A percentile compares a stretch with the other conserved stretches of the same genome.
These are phyloP conservation scores for Wickerhamiella occidentalis DNA, from an alignment of 805 yeast species.

Conservation along the genomic window DNA sequence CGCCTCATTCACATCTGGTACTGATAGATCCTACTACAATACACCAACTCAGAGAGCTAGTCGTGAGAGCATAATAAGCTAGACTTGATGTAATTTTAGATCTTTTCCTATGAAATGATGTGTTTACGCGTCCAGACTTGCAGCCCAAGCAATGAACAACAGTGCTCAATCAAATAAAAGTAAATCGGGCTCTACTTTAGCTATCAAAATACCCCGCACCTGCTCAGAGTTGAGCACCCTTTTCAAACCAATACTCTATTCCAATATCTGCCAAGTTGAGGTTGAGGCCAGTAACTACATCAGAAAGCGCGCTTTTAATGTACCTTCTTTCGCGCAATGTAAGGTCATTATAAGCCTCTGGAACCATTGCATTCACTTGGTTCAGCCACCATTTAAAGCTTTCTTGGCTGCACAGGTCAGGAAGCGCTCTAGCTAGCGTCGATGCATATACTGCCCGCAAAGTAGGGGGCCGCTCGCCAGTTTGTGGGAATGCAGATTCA, in stretches of 20 bases:
- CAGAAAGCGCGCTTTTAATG: constrained; percentile 17
- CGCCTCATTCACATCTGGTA: constrained; percentile 6
- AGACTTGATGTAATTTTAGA: too few relatives aligned
- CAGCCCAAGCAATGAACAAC: too few relatives aligned
- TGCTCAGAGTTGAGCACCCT: constrained; percentile 9
- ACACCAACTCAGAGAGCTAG: background rate
- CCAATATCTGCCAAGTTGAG: constrained; percentile 24
- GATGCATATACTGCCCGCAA: constrained; percentile 39
- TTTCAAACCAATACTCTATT: constrained; percentile 25
- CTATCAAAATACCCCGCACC: too few relatives aligned
- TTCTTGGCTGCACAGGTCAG: constrained; percentile 36
- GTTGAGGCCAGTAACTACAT: constrained; percentile 17
- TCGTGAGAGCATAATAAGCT: background rate
- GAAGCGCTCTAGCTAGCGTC: constrained; percentile 39
- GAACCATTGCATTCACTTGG: constrained; percentile 25
- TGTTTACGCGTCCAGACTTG: too few relatives aligned
- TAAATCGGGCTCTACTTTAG: too few relatives aligned
- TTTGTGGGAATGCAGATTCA: constrained; percentile 23
- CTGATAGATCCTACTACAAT: background rate
- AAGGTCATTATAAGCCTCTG: constrained; percentile 25
- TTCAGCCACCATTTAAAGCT: constrained; percentile 38
- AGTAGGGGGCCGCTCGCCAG: constrained; percentile 23
- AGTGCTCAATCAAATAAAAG: too few relatives aligned
- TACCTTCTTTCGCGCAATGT: constrained; percentile 16
- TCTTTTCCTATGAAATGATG: too few relatives aligned